phyloP scores from a whole-genome alignment of 179 eudicot genomes.

The Spergularia azorica region DNA sequence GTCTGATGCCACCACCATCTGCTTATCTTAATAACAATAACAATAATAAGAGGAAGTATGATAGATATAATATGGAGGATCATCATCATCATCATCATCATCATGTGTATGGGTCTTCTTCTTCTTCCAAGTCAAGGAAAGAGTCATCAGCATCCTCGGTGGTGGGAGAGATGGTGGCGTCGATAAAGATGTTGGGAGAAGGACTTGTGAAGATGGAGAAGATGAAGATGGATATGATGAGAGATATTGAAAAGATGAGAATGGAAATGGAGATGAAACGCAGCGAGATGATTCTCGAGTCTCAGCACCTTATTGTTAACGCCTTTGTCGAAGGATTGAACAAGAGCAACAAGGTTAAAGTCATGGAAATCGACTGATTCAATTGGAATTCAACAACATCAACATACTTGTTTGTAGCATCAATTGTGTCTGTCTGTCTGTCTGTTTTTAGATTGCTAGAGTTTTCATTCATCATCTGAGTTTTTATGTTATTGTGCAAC shows the following conservation, averaged over 20 bases:
- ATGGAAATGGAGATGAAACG: conserved; percentile 89
- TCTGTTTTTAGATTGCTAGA: too few relatives aligned
- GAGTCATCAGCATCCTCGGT: conserved; percentile 1
- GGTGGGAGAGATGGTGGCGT: conserved; percentile 62
- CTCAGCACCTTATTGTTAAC: conserved; percentile 73
- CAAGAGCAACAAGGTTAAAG: conserved; percentile 37
- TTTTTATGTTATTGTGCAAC: too few relatives aligned
- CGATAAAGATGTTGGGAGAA: conserved; percentile 71
- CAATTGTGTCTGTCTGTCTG: too few relatives aligned
- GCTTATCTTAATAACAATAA: background rate
- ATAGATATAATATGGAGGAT: too few relatives aligned
- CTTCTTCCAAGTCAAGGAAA: too few relatives aligned
- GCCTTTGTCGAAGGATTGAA: conserved; percentile 60
- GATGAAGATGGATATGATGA: conserved; percentile 84
- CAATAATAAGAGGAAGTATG: background rate
- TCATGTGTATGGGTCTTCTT: too few relatives aligned
- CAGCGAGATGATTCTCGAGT: conserved; percentile 68
- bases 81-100: too few relatives aligned
- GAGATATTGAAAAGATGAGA: conserved; percentile 58
- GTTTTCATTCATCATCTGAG: too few relatives aligned
- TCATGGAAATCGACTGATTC: conserved; percentile 25
- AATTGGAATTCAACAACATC: too few relatives aligned
- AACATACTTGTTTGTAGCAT: too few relatives aligned
- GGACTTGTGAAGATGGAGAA: conserved; percentile 88
- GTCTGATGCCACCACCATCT: background rate